A percentile compares a stretch with the other conserved stretches of the same genome.
phyloP scores from a whole-genome alignment of 306 rosid genomes.

The Quercus engelmannii region DNA sequence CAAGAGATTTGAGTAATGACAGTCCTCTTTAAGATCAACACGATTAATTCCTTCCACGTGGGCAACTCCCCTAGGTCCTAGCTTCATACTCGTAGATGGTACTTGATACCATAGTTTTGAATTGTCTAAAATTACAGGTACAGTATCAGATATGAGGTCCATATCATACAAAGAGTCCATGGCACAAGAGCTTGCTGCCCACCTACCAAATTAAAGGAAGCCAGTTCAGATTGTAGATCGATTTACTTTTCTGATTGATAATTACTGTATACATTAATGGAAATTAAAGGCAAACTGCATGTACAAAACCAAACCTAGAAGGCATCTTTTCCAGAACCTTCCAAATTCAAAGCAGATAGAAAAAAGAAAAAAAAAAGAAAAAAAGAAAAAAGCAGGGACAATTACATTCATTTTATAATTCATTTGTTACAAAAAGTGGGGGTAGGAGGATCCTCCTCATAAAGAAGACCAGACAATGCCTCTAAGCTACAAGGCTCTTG shows the following conservation, averaged over 20 bases:
- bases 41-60: slow-evolving; percentile 63
- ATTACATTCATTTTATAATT: too few species aligned
- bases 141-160: slow-evolving; percentile 62
- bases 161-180: slow-evolving; percentile 85
- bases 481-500: too few species aligned
- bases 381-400: too few species aligned
- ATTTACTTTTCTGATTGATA: not conserved
- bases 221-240: slow-evolving; percentile 20
- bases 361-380: not conserved
- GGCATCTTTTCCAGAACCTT: not conserved
- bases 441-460: too few species aligned
- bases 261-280: not conserved
- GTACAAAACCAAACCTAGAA: not conserved
- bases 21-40: slow-evolving; percentile 55
- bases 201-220: slow-evolving; percentile 44
- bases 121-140: slow-evolving; percentile 84
- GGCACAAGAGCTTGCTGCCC: slow-evolving; percentile 78
- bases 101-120: slow-evolving; percentile 79
- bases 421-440: too few species aligned
- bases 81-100: slow-evolving; percentile 67
- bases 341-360: not conserved
- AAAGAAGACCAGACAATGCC: too few species aligned
- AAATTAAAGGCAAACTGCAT: not conserved
- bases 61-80: slow-evolving; percentile 71
- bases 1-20: slow-evolving; percentile 59